Conservation (phyloP, 106 monocot species). For the Amphibolis antarctica region DNA sequence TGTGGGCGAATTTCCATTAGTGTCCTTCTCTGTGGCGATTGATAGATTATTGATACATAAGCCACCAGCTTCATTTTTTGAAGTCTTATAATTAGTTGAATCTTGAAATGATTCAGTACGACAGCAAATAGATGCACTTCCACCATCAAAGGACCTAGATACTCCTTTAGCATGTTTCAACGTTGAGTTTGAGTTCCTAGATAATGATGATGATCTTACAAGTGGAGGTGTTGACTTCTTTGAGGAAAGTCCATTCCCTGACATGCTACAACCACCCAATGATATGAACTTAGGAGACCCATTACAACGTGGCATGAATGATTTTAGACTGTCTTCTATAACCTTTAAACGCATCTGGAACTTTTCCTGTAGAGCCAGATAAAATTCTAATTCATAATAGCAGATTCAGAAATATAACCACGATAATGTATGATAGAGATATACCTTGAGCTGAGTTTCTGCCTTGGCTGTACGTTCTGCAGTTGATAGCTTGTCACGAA, state of each 20-base stretch:
- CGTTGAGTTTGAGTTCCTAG: slow-evolving; percentile 22
- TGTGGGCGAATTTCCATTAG: slow-evolving; percentile 1
- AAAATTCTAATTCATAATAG: background rate
- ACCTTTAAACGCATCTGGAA: slow-evolving; percentile 55
- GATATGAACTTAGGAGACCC: slow-evolving; percentile 33
- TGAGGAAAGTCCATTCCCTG: slow-evolving; percentile 9
- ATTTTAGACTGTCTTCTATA: slow-evolving; percentile 56
- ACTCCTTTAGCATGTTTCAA: slow-evolving; percentile 46
- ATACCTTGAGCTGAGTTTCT: slow-evolving; percentile 75
- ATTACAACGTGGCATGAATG: slow-evolving; percentile 14
- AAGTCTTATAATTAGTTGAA: slow-evolving; percentile 13
- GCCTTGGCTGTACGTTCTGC: slow-evolving; percentile 54
- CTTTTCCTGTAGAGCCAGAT: slow-evolving; percentile 37
- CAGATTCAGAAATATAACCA: background rate
- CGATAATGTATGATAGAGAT: background rate
- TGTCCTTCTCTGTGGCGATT: slow-evolving; percentile 12
- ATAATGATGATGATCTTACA: slow-evolving; percentile 25
- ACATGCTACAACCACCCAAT: slow-evolving; percentile 37
- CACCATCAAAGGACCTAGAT: slow-evolving; percentile 70
- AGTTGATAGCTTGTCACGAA: slow-evolving; percentile 61
- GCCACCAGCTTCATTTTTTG: slow-evolving; percentile 19
- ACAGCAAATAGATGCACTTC: slow-evolving; percentile 21
- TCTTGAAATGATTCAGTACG: slow-evolving; percentile 28
- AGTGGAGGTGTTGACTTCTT: slow-evolving; percentile 27
- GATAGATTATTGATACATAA: slow-evolving; percentile 13